Percentiles rank a stretch among this genome's conserved stretches.
Conservation (phyloP, 352 stramenopile species). For the Detonula confervacea region DNA sequence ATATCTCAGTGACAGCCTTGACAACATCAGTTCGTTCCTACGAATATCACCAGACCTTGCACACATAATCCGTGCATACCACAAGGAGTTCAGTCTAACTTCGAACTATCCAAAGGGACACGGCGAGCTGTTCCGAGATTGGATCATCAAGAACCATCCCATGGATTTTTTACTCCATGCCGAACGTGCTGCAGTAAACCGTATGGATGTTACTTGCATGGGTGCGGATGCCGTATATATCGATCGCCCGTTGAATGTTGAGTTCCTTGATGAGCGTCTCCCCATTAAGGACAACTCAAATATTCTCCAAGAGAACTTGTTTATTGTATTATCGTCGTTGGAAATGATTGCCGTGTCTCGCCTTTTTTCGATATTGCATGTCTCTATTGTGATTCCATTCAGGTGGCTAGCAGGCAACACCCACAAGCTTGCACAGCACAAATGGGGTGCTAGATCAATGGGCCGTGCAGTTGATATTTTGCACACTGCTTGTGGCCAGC, state of each 20-base stretch:
- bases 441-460: constrained; percentile 24
- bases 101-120: constrained; percentile 40
- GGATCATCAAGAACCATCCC: constrained; percentile 23
- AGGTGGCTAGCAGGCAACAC: neutral
- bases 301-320: neutral
- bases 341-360: neutral
- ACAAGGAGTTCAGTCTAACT: constrained; percentile 40
- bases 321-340: neutral
- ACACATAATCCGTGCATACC: neutral
- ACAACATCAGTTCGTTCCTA: neutral
- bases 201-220: constrained; percentile 27
- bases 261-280: constrained; percentile 22
- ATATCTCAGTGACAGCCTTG: neutral
- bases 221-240: constrained; percentile 31
- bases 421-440: neutral
- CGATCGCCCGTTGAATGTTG: constrained; percentile 19
- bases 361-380: constrained; percentile 1
- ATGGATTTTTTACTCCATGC: constrained; percentile 17
- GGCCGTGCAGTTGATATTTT: constrained; percentile 21
- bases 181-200: constrained; percentile 8
- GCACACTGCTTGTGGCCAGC: neutral
- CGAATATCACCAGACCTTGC: neutral
- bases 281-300: neutral
- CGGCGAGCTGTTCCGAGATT: constrained; percentile 23
- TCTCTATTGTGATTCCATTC: neutral